Base-by-base conservation (phyloP, 2,329 filamentous ascomycete species). In the Alternaria atra region DNA sequence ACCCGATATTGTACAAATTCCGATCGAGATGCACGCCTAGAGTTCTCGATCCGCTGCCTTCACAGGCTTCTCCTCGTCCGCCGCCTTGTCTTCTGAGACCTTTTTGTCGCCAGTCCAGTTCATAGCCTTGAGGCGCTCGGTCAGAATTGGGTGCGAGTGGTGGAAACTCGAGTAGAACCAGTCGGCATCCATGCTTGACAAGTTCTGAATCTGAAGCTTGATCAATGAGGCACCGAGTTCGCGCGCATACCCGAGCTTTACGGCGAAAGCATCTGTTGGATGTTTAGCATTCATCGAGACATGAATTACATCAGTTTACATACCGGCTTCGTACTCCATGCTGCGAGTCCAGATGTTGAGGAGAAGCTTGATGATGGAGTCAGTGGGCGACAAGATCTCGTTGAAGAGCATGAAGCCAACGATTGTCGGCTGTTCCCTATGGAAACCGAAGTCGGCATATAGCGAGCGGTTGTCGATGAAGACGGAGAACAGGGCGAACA, bases 81-180 rank as follows among this genome's bases (percentile, higher is more conserved):
- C 80, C 30, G 76, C 73, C 80, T 87, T 85, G 60, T 75, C 73
- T 56, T 81, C 80, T 34, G 81, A 73, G 20, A 84, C 79, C 74
- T 86, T 87, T 69, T 84, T 83, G 61, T 85, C 84, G 63, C 92
- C 89, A 75, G 90, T 89, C 94, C 94, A 99, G 67, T 92, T 90
- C 62, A 99, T 86, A 1, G 94, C 95, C 80, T 91, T 92, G 73
- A 99, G 85, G 73, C 95, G 89, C 86, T 99, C 96, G 1, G 94
- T 91, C 68, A 99, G 84, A 69, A 98, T 97, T 1, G 95, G 95
- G 81, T 99, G 95, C 25, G 94, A 97, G 85, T 96, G 97, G 83
- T 99, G 94, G 85, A 98, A 99, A 81, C 91, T 96, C 55, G 95
- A 95, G 80, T 97, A 99, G 87, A 97, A 89, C 91, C 92, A 97